Evolutionary conservation across 2,329 filamentous ascomycete species (phyloP).

Genomic region (Colletotrichum destructivum): DNA sequence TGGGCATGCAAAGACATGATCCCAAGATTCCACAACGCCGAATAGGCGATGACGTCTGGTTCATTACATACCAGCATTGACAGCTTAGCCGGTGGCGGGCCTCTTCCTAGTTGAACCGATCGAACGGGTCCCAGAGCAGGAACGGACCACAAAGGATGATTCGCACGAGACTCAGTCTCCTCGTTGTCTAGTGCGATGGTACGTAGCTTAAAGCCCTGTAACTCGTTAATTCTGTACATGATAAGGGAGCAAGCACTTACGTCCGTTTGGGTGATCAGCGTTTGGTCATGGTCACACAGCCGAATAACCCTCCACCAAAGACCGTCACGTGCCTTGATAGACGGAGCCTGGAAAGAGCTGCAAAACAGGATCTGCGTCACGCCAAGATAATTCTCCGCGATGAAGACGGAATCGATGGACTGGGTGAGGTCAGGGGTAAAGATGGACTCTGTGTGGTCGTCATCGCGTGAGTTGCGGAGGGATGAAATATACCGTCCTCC

Average conservation of each 20-base stretch:
- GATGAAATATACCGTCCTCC: too few species aligned
- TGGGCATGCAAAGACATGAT: slow-evolving; percentile 2
- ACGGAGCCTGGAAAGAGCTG: too few species aligned
- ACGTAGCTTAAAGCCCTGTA: slow-evolving; percentile 1
- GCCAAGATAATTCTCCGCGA: too few species aligned
- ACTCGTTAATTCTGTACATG: background rate
- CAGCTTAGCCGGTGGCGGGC: background rate
- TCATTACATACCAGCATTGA: background rate
- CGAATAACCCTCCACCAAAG: too few species aligned
- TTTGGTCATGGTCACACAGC: too few species aligned
- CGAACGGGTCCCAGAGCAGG: background rate
- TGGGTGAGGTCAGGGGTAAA: too few species aligned
- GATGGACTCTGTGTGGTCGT: too few species aligned
- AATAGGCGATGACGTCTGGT: background rate
- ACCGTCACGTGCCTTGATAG: too few species aligned
- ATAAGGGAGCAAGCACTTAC: background rate
- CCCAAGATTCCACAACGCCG: background rate
- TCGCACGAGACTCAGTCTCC: background rate
- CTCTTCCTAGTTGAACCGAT: background rate
- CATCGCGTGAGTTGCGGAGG: too few species aligned
- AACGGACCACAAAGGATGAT: background rate
- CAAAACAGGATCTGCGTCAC: too few species aligned
- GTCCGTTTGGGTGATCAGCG: background rate
- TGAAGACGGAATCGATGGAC: too few species aligned
- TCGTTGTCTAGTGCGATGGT: background rate